Evolutionary conservation across 768 basidiomycete genomes (phyloP).

Genomic region (Hydnomerulius pinastri): DNA sequence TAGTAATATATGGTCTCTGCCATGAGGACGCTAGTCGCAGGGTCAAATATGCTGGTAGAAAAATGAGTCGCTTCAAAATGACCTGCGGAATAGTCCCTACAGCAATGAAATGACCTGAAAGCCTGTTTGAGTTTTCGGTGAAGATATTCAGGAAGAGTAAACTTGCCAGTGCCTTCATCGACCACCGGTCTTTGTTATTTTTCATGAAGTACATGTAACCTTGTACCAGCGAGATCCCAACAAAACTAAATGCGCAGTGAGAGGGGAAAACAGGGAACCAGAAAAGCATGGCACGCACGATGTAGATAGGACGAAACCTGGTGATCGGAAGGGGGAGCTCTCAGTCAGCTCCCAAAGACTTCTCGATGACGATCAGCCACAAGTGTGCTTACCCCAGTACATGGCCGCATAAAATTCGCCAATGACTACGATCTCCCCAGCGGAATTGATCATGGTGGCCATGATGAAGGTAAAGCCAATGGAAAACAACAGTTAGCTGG

Average conservation of each 20-base stretch:
- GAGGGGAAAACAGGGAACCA: neutral
- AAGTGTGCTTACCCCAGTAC: constrained; percentile 21
- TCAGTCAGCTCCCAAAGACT: too few relatives aligned
- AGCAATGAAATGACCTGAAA: constrained; percentile 15
- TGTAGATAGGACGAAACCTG: constrained; percentile 18
- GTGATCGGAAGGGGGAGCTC: neutral
- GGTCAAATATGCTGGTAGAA: constrained; percentile 14
- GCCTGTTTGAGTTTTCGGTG: neutral
- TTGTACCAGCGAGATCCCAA: constrained; percentile 23
- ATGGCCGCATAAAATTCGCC: constrained; percentile 15
- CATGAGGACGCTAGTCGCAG: constrained; percentile 18
- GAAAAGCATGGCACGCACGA: constrained; percentile 6
- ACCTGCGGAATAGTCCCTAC: constrained; percentile 1
- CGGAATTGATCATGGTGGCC: constrained; percentile 4
- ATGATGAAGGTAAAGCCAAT: neutral
- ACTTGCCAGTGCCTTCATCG: constrained; percentile 17
- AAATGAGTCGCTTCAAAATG: neutral
- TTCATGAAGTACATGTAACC: constrained; percentile 19
- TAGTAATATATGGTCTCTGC: constrained; percentile 19
- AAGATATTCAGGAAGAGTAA: neutral
- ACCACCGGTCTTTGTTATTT: constrained; percentile 12
- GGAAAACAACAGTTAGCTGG: neutral
- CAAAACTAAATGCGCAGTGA: constrained; percentile 9
- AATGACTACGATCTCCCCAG: constrained; percentile 2
- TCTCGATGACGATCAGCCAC: too few relatives aligned